These are phyloP conservation scores for Dothiorella sarmentorum DNA, from an alignment of 2,329 filamentous ascomycete species.

Conservation along the genomic window DNA sequence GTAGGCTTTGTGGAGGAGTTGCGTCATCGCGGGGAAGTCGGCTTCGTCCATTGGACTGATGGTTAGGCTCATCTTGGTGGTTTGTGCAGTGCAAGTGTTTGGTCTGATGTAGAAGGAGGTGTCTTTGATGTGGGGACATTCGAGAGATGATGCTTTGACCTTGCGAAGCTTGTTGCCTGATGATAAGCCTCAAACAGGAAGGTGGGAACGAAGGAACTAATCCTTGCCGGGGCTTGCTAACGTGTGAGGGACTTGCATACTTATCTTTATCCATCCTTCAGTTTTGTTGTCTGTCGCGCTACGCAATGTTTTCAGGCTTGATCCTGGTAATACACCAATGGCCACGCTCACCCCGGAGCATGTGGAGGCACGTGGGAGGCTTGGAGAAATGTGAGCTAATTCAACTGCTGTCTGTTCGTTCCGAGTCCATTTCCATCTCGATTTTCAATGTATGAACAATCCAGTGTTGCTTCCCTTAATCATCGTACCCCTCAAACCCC, in stretches of 20 bases:
- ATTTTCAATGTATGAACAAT: too few species aligned
- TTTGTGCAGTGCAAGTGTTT: not conserved
- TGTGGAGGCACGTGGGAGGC: too few species aligned
- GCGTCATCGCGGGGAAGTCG: slow-evolving; percentile 3
- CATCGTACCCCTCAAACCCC: slow-evolving; percentile 15
- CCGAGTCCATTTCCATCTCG: too few species aligned
- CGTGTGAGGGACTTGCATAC: too few species aligned
- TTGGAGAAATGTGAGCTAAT: too few species aligned
- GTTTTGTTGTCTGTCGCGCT: too few species aligned
- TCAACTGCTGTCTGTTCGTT: too few species aligned
- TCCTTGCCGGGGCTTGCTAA: not conserved
- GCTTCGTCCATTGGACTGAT: not conserved
- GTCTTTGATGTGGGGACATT: not conserved
- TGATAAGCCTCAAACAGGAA: not conserved
- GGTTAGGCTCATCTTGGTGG: not conserved
- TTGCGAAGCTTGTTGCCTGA: not conserved
- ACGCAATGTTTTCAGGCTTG: too few species aligned
- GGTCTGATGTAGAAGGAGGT: not conserved
- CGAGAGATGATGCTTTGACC: not conserved
- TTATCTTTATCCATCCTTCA: too few species aligned
- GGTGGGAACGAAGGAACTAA: not conserved
- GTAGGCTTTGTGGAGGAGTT: slow-evolving; percentile 6
- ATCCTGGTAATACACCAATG: too few species aligned
- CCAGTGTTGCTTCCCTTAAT: not conserved
- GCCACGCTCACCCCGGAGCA: too few species aligned